Percentiles rank a stretch among this genome's conserved stretches.
Evolutionary conservation across 2,329 filamentous ascomycete genomes (phyloP).

Genomic region (Aspergillus sp.): DNA sequence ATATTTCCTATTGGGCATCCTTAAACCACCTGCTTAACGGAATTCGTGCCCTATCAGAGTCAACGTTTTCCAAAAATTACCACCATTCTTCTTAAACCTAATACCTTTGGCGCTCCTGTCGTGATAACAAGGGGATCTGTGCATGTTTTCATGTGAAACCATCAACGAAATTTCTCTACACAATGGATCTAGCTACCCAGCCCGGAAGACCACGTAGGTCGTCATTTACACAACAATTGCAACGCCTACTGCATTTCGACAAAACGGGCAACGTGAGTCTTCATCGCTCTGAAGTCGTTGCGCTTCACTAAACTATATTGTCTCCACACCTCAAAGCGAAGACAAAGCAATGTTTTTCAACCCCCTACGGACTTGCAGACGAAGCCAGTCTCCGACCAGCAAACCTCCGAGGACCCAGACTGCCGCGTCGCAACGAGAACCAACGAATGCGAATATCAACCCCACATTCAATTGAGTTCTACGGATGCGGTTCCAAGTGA

Average conservation of each 20-base stretch:
- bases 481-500: not conserved
- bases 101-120: not conserved
- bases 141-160: not conserved
- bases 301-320: not conserved
- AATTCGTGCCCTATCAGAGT: not conserved
- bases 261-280: constrained; percentile 18
- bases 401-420: not conserved
- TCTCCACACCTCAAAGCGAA: constrained; percentile 4
- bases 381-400: not conserved
- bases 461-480: not conserved
- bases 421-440: not conserved
- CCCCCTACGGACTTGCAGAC: not conserved
- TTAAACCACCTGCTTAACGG: not conserved
- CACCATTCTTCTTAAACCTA: not conserved
- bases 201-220: constrained; percentile 16
- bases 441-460: not conserved
- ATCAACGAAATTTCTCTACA: not conserved
- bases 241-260: constrained; percentile 21
- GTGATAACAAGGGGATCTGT: not conserved
- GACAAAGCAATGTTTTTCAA: not conserved
- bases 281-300: not conserved
- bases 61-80: not conserved
- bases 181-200: constrained; percentile 10
- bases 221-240: constrained; percentile 23
- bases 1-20: not conserved